Conservation (phyloP, 2,329 filamentous ascomycete species). For the Cladosporium halotolerans region DNA sequence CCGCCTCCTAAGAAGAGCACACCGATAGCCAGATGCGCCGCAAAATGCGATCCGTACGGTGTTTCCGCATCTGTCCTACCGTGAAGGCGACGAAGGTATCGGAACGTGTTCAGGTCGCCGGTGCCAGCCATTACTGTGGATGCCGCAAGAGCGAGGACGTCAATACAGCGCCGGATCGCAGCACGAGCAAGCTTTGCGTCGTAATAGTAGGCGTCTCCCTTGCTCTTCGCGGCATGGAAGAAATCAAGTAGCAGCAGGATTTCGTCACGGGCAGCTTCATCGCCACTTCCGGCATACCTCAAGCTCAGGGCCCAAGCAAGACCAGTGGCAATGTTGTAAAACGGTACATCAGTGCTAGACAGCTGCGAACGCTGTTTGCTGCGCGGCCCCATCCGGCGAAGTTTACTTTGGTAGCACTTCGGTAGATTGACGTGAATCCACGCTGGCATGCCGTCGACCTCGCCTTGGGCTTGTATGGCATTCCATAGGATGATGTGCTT, state of each 20-base stretch:
- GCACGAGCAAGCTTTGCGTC: slow-evolving; percentile 78
- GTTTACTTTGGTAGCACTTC: slow-evolving; percentile 54
- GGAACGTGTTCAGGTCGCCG: slow-evolving; percentile 78
- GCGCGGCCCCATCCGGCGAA: slow-evolving; percentile 43
- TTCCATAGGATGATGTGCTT: slow-evolving; percentile 93
- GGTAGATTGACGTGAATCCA: slow-evolving; percentile 78
- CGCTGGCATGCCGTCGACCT: slow-evolving; percentile 34
- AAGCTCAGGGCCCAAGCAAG: slow-evolving; percentile 64
- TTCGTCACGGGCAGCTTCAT: slow-evolving; percentile 67
- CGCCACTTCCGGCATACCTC: slow-evolving; percentile 44
- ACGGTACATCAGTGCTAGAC: slow-evolving; percentile 77
- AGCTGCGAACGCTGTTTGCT: slow-evolving; percentile 37
- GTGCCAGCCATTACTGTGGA: slow-evolving; percentile 94
- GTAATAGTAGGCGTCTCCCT: slow-evolving; percentile 47
- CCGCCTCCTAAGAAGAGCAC: slow-evolving; percentile 87
- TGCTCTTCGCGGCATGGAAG: slow-evolving; percentile 20
- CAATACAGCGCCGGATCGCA: slow-evolving; percentile 84
- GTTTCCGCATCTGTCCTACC: slow-evolving; percentile 77
- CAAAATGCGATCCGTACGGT: slow-evolving; percentile 89
- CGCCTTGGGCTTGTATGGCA: slow-evolving; percentile 55
- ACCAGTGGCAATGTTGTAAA: slow-evolving; percentile 86
- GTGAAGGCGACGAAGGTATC: slow-evolving; percentile 79
- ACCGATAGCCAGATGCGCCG: slow-evolving; percentile 85
- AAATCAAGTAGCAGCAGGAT: slow-evolving; percentile 73
- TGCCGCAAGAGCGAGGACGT: slow-evolving; percentile 72